Base-by-base conservation (phyloP, 78 protist genomes). In the Speleostelium caveatum region DNA sequence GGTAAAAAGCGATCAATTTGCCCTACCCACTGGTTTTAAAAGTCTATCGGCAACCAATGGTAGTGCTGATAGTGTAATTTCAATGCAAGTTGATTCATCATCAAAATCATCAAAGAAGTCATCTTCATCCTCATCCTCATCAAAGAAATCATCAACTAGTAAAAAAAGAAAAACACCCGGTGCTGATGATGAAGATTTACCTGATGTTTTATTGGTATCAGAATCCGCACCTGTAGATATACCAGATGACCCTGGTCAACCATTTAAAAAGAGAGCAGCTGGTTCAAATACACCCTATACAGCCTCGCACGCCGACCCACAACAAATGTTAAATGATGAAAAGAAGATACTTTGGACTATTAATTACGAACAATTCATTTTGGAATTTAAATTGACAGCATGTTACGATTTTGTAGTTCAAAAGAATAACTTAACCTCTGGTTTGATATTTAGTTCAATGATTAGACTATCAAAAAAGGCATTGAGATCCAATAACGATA, bases 291-390 rank as follows among this genome's bases (percentile, higher is more conserved):
- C 65, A 65, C 26, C 2, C 33, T 74, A 5, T 21, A 56, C 53
- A 12, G 24, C 7, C n/a, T n/a, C 26, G n/a, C 7, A 7, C 1
- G 38, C 26, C 10, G 67, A 42, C 28, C 56, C 58, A 38, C 80
- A 83, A 28, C 38, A 83, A 41, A 6, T 32, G 21, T 26, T 39
- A 0, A 42, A 53, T 32, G 93, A 86, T 26, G 93, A 86, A 14
- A 60, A 58, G 24, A 58, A 45, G 24, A 66, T 67, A 28, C 36
- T 73, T 3, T 86, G 93, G 93, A 58, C 61, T 14, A 51, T 86
- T 2, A 86, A 86, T n/a, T 86, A 86, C 55, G 85, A 65, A 19
- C 93, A 86, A 41, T 86, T 86, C 33, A 53, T 86, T 0, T 35
- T 60, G n/a, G 91, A 83, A 60, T 83, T 83, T 21, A 83, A 83